These are phyloP conservation scores for Chaetomiaceae sp. DNA, from an alignment of 2,329 filamentous ascomycete species.

Conservation along the genomic window DNA sequence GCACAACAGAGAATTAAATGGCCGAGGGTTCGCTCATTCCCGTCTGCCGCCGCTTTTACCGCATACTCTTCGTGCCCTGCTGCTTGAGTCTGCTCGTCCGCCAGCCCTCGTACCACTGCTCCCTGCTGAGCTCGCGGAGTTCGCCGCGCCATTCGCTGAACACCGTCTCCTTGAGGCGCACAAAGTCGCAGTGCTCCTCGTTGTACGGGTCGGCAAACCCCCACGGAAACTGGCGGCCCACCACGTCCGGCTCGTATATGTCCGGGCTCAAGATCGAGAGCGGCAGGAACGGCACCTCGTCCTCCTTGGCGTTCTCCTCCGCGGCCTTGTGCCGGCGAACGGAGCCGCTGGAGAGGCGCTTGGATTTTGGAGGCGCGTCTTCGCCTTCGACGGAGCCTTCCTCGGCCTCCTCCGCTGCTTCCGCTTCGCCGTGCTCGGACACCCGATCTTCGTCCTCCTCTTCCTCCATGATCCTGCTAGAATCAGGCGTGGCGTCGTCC, in stretches of 20 bases:
- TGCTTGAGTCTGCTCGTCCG: slow-evolving; percentile 64
- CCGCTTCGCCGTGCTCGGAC: slow-evolving; percentile 17
- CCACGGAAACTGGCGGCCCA: slow-evolving; percentile 92
- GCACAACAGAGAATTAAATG: neutral
- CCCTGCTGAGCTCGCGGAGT: slow-evolving; percentile 80
- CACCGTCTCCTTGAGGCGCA: slow-evolving; percentile 81
- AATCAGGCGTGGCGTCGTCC: slow-evolving; percentile 47
- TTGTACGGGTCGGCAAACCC: slow-evolving; percentile 94
- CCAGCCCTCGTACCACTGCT: slow-evolving; percentile 96
- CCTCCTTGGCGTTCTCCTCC: slow-evolving; percentile 40
- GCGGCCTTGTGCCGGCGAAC: slow-evolving; percentile 39
- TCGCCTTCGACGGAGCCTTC: slow-evolving; percentile 31
- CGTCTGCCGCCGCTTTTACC: slow-evolving; percentile 22
- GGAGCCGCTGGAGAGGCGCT: slow-evolving; percentile 43
- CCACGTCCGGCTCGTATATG: slow-evolving; percentile 69
- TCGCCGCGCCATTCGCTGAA: slow-evolving; percentile 92
- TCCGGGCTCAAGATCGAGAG: slow-evolving; percentile 93
- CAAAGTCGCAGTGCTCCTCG: slow-evolving; percentile 86
- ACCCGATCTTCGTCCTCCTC: slow-evolving; percentile 44
- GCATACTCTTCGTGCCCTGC: slow-evolving; percentile 35
- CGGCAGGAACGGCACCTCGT: slow-evolving; percentile 66
- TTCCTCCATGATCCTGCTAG: slow-evolving; percentile 50
- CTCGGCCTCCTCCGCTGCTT: slow-evolving; percentile 29
- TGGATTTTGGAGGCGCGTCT: slow-evolving; percentile 30
- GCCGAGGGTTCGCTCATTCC: neutral